These are phyloP conservation scores for Xylaria arbuscula DNA, from an alignment of 2,329 filamentous ascomycete species.

Conservation along the genomic window DNA sequence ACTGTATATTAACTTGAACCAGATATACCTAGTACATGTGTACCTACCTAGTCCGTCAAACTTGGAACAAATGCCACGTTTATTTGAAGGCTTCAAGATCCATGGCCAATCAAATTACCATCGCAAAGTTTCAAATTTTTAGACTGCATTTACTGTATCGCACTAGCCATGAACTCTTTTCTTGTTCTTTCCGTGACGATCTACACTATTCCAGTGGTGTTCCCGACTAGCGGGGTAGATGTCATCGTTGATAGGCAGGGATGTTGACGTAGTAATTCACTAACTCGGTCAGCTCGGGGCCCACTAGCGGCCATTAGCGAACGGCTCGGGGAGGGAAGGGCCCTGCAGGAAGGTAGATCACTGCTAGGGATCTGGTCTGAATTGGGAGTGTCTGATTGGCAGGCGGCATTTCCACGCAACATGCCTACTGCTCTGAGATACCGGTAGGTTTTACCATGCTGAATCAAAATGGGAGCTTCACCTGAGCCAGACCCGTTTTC, in stretches of 20 bases:
- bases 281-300: slow-evolving; percentile 13
- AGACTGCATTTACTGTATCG: background rate
- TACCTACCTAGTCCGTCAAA: background rate
- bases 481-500: background rate
- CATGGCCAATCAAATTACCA: slow-evolving; percentile 15
- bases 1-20: background rate
- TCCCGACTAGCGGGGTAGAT: background rate
- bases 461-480: background rate
- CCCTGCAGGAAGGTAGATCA: slow-evolving; percentile 6
- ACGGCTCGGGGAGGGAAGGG: background rate
- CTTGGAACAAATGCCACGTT: background rate
- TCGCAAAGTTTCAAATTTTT: slow-evolving; percentile 18
- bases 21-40: background rate
- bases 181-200: slow-evolving; percentile 9
- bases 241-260: slow-evolving; percentile 28
- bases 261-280: slow-evolving; percentile 45
- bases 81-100: background rate
- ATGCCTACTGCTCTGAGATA: too few relatives aligned
- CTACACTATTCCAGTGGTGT: slow-evolving; percentile 3
- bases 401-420: too few relatives aligned
- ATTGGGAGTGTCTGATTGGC: background rate
- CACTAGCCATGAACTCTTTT: background rate
- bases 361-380: background rate
- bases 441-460: background rate
- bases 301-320: slow-evolving; percentile 13